A percentile compares a stretch with the other conserved stretches of the same genome.
These are phyloP conservation scores for Apiotrichum veenhuisii DNA, from an alignment of 1,284 basidiomycete species.

Conservation along the genomic window DNA sequence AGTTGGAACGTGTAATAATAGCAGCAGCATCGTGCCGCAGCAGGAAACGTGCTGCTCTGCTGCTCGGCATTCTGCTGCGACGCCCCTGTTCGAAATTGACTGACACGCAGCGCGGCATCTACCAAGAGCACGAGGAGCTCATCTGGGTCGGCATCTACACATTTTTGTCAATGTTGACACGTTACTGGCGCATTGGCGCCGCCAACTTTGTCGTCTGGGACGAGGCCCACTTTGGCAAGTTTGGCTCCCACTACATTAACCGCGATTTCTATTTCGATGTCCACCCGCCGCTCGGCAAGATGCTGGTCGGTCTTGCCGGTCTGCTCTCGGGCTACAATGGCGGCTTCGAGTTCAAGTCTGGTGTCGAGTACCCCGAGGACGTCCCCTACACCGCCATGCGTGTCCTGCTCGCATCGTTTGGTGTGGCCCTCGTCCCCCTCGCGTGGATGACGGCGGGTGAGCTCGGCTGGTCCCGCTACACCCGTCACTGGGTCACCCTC, in stretches of 20 bases:
- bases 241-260: slow-evolving; percentile 83
- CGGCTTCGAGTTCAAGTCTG: slow-evolving; percentile 90
- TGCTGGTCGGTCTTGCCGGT: slow-evolving; percentile 93
- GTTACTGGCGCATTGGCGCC: slow-evolving; percentile 90
- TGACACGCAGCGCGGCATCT: slow-evolving; percentile 62
- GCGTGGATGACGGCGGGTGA: slow-evolving; percentile 97
- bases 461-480: slow-evolving; percentile 83
- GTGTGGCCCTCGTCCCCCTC: slow-evolving; percentile 90
- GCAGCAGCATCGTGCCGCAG: neutral
- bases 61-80: neutral
- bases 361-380: slow-evolving; percentile 72
- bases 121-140: slow-evolving; percentile 76
- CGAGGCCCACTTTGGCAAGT: slow-evolving; percentile 98
- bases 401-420: slow-evolving; percentile 88
- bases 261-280: slow-evolving; percentile 59
- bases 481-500: slow-evolving; percentile 84
- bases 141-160: slow-evolving; percentile 83
- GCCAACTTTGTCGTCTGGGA: slow-evolving; percentile 92
- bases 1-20: neutral
- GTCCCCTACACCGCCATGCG: slow-evolving; percentile 95
- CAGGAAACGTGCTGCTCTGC: neutral
- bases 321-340: slow-evolving; percentile 89
- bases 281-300: slow-evolving; percentile 97
- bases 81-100: too few relatives aligned
- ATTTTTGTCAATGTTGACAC: slow-evolving; percentile 86